Base-by-base conservation (phyloP, 2,329 filamentous ascomycete species). In the Colletotrichum costaricense region DNA sequence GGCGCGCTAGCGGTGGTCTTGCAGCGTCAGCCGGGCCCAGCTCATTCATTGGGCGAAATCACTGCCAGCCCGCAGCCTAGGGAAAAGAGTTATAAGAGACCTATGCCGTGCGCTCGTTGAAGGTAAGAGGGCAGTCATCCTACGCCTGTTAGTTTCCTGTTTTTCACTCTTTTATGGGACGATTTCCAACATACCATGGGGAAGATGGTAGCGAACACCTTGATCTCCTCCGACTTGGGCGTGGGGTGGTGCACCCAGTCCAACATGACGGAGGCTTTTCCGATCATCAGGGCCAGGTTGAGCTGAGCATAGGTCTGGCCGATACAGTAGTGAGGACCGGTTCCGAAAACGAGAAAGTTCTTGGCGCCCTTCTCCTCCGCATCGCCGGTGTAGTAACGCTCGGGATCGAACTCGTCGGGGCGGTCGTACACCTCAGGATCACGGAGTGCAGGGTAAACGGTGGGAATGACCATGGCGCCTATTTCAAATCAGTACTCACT, bases 171-270 rank as follows among this genome's bases (percentile, higher is more conserved):
- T 77, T 62, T 77, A 75, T 59, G 9, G 38, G 14, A 22, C 28
- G 26, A 30, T 12, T 11, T 22, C 24, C 7, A 64, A 86, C 92
- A 83, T 85, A 97, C 95, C 93, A 93, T 93, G 69, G 97, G 97
- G 89, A 99, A 99, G 78, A 99, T 97, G 33, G 95, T 98, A 54
- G 97, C 97, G 85, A 98, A 99, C 77, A 98, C 96, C 87, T 97
- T 96, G 84, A 99, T 98, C 84, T 97, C 93, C 86, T 99, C 97
- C 0, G 94, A 97, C 72, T 88, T 80, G 0, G 93, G 91, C 12
- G 97, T 98, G 22, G 95, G 85, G 81, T 95, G 91, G 83, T 99
- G 97, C 82, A 92, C 90, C 96, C 96, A 98, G 83, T 98, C 92
- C 77, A 98, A 88, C 80, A 92, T 88, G 82, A 98, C 88, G 76